These are phyloP conservation scores for Xerocomellus amylosporus DNA, from an alignment of 768 basidiomycete genomes.

Conservation along the genomic window DNA sequence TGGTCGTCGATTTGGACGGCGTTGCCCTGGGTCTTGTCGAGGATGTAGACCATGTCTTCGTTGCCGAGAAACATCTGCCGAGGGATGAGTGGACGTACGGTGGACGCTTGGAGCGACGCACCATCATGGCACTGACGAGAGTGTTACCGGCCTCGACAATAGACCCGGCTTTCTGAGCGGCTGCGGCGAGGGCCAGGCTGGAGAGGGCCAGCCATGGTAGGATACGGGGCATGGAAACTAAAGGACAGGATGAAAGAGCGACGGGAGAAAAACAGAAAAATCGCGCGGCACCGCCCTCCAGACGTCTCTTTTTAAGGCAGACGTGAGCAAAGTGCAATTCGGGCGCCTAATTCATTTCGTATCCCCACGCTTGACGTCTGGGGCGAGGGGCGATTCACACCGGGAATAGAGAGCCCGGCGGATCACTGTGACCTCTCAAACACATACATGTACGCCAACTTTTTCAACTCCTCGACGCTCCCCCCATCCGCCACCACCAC, in stretches of 20 bases:
- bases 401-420: too few relatives aligned
- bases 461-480: conserved; percentile 78
- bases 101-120: not conserved
- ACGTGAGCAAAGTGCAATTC: too few relatives aligned
- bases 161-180: conserved; percentile 17
- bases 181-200: not conserved
- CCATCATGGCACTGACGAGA: conserved; percentile 53
- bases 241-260: conserved; percentile 7
- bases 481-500: conserved; percentile 85
- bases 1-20: conserved; percentile 60
- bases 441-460: conserved; percentile 89
- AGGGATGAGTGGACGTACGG: not conserved
- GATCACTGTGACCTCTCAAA: too few relatives aligned
- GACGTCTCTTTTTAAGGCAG: too few relatives aligned
- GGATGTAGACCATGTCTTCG: conserved; percentile 76
- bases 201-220: conserved; percentile 9
- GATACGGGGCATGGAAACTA: not conserved
- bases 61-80: conserved; percentile 76
- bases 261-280: too few relatives aligned
- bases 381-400: too few relatives aligned
- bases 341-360: too few relatives aligned
- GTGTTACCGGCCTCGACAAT: conserved; percentile 30
- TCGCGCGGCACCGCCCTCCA: too few relatives aligned
- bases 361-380: too few relatives aligned
- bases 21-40: conserved; percentile 87